These are phyloP conservation scores for Kodamaea neixiangensis DNA, from an alignment of 805 yeast genomes.

Conservation along the genomic window DNA sequence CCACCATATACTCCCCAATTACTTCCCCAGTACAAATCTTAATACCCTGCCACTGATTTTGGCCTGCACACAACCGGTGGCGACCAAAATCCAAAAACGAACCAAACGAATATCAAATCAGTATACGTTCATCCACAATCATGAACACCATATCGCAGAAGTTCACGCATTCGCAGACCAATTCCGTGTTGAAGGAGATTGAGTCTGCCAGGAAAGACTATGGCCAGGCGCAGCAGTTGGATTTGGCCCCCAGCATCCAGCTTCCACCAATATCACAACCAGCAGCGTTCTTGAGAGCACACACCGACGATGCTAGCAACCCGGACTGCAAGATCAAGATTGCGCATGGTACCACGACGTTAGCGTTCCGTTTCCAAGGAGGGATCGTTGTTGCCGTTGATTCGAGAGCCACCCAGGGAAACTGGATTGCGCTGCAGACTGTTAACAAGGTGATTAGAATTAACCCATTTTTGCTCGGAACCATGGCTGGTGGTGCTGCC, in stretches of 20 bases:
- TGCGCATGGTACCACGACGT: constrained; percentile 98
- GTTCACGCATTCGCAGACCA: constrained; percentile 34
- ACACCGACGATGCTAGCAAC: constrained; percentile 90
- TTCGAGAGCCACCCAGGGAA: constrained; percentile 96
- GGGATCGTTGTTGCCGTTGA: constrained; percentile 97
- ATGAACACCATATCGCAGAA: constrained; percentile 45
- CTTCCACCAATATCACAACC: constrained; percentile 88
- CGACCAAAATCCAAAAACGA: background rate
- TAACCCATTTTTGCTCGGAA: constrained; percentile 91
- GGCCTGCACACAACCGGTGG: background rate
- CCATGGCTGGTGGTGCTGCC: constrained; percentile 99
- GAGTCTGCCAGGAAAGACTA: constrained; percentile 24
- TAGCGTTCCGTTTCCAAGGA: constrained; percentile 93
- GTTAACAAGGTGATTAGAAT: constrained; percentile 97
- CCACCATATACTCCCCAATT: too few relatives aligned
- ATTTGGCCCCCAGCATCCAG: constrained; percentile 61
- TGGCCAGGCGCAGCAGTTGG: constrained; percentile 24
- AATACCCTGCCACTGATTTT: too few relatives aligned
- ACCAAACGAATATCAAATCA: background rate
- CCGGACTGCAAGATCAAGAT: constrained; percentile 95
- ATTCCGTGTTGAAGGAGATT: constrained; percentile 29
- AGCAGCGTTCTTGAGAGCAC: constrained; percentile 92
- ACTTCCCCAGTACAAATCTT: too few relatives aligned
- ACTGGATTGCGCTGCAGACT: constrained; percentile 97
- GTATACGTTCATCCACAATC: background rate